These are phyloP conservation scores for Agastache rugosa DNA, from an alignment of 257 asterid species.

Conservation along the genomic window DNA sequence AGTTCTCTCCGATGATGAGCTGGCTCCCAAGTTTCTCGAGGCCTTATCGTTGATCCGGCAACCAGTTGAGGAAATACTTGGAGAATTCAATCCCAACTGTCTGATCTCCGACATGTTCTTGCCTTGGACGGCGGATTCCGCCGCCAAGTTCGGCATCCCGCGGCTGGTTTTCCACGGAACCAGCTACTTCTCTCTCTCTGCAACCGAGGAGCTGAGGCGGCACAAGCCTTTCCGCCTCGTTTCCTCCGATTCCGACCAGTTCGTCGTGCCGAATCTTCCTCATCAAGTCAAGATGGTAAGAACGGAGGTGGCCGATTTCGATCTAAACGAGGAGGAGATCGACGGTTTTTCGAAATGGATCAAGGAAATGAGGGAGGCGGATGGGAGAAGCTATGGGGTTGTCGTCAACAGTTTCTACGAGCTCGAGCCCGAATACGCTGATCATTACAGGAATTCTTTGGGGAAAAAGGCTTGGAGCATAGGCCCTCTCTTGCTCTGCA, in stretches of 20 bases:
- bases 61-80: slow-evolving; percentile 50
- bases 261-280: slow-evolving; percentile 43
- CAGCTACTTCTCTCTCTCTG: slow-evolving; percentile 42
- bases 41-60: slow-evolving; percentile 41
- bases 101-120: slow-evolving; percentile 60
- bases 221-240: slow-evolving; percentile 41
- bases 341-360: not conserved
- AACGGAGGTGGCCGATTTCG: slow-evolving; percentile 30
- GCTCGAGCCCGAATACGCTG: slow-evolving; percentile 55
- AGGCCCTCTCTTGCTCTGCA: slow-evolving; percentile 49
- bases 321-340: not conserved
- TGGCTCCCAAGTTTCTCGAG: not conserved
- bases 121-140: slow-evolving; percentile 59
- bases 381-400: slow-evolving; percentile 44
- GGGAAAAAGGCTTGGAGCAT: slow-evolving; percentile 52
- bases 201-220: slow-evolving; percentile 22
- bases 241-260: slow-evolving; percentile 35
- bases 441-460: slow-evolving; percentile 38
- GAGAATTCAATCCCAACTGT: slow-evolving; percentile 47
- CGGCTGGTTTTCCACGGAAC: slow-evolving; percentile 60
- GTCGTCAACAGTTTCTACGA: slow-evolving; percentile 57
- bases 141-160: slow-evolving; percentile 58
- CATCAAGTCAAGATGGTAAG: slow-evolving; percentile 37
- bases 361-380: slow-evolving; percentile 39
- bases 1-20: not conserved